phyloP scores from a whole-genome alignment of 176 grass and related monocot genomes.

The Rhynchospora pubera region DNA sequence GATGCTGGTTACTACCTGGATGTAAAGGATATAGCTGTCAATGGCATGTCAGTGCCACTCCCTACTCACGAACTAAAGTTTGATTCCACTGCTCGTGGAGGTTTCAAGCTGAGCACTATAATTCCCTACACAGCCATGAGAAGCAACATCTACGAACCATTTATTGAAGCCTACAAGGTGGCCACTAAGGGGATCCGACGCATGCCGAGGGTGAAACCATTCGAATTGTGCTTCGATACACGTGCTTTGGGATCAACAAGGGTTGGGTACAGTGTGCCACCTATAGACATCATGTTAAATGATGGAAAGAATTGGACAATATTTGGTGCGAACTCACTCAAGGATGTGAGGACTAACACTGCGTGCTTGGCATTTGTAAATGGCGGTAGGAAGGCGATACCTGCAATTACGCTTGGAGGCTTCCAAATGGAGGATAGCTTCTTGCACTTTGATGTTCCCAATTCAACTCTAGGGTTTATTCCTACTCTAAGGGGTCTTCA shows the following conservation, averaged over 20 bases:
- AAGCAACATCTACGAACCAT: conserved; percentile 30
- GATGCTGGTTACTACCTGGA: conserved; percentile 45
- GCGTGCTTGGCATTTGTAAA: conserved; percentile 44
- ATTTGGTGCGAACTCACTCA: conserved; percentile 35
- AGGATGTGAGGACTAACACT: not conserved
- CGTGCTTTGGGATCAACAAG: conserved; percentile 24
- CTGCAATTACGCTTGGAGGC: conserved; percentile 31
- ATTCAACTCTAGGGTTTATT: conserved; percentile 25
- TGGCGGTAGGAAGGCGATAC: conserved; percentile 10
- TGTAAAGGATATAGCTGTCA: conserved; percentile 27
- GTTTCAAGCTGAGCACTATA: conserved; percentile 42
- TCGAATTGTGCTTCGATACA: conserved; percentile 38
- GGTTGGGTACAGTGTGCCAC: conserved; percentile 25
- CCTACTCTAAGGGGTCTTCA: conserved; percentile 17
- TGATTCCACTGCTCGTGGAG: conserved; percentile 26
- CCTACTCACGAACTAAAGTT: conserved; percentile 12
- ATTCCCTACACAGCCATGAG: conserved; percentile 33
- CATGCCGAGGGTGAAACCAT: conserved; percentile 28
- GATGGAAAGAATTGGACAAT: conserved; percentile 43
- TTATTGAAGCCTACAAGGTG: conserved; percentile 26
- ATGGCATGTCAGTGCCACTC: conserved; percentile 16
- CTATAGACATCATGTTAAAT: conserved; percentile 29
- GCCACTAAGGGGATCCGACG: conserved; percentile 10
- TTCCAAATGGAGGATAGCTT: conserved; percentile 51
- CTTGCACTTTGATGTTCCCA: conserved; percentile 44